Percentiles rank a stretch among this genome's conserved stretches.
Evolutionary conservation across 768 basidiomycete genomes (phyloP).

Genomic region (Leccinum arenicola): DNA sequence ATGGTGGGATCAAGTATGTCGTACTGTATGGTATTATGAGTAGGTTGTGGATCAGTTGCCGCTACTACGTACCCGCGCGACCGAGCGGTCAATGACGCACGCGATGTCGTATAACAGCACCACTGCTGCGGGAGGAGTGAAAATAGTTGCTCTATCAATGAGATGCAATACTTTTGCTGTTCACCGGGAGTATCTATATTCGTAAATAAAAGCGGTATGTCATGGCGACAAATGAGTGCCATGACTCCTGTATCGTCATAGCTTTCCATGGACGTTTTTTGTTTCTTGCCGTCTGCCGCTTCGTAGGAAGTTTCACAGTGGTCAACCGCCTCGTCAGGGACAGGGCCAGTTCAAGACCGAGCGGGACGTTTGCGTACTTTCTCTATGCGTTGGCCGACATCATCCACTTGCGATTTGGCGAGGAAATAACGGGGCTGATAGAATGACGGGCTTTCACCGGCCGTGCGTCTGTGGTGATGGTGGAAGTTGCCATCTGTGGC

Average conservation of each 20-base stretch:
- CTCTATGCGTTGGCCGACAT: not conserved
- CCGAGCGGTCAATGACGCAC: constrained; percentile 9
- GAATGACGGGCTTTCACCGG: not conserved
- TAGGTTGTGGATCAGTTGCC: not conserved
- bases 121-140: constrained; percentile 26
- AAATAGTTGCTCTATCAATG: not conserved
- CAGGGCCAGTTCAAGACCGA: not conserved
- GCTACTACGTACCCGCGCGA: not conserved
- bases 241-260: not conserved
- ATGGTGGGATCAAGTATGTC: not conserved
- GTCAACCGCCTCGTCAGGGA: not conserved
- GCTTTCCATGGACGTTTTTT: not conserved
- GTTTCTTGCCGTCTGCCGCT: not conserved
- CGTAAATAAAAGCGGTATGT: not conserved
- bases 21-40: not conserved
- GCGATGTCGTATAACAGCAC: constrained; percentile 33
- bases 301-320: not conserved
- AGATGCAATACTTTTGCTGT: not conserved
- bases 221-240: not conserved
- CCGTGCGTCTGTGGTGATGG: not conserved
- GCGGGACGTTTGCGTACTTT: not conserved
- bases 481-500: not conserved
- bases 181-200: not conserved
- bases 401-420: constrained; percentile 21
- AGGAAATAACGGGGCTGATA: not conserved